Percentiles rank a stretch among this genome's conserved stretches.
Evolutionary conservation across 2,329 filamentous ascomycete genomes (phyloP).

Genomic region (Macrophomina phaseolina): DNA sequence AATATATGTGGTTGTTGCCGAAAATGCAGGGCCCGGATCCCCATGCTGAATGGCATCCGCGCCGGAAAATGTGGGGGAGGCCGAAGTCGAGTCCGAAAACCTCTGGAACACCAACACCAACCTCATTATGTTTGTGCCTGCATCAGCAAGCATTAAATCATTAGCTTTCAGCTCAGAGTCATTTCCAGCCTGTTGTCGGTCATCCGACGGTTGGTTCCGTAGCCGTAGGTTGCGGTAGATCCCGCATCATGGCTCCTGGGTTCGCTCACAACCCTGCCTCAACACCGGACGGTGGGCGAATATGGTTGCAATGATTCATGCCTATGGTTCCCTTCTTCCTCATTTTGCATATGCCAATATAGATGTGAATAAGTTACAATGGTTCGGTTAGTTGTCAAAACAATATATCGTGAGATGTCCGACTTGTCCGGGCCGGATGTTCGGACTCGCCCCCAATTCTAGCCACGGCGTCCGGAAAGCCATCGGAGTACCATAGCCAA

Average conservation of each 20-base stretch:
- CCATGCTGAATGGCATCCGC: conserved; percentile 22
- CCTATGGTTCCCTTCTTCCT: not conserved
- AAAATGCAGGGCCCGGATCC: conserved; percentile 24
- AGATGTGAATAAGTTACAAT: not conserved
- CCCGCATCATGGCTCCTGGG: not conserved
- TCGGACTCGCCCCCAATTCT: conserved; percentile 2
- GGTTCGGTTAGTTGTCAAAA: not conserved
- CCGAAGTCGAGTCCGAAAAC: conserved; percentile 14
- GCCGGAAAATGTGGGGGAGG: conserved; percentile 22
- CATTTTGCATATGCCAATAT: not conserved
- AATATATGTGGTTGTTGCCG: conserved; percentile 4
- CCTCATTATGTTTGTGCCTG: not conserved
- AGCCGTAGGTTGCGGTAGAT: not conserved
- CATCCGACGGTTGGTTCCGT: not conserved
- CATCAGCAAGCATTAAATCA: not conserved
- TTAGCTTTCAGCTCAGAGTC: not conserved
- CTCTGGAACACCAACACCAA: conserved; percentile 9
- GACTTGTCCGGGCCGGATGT: conserved; percentile 4
- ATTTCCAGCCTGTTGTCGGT: not conserved
- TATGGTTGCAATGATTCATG: not conserved
- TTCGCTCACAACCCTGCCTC: not conserved
- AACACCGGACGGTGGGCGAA: not conserved
- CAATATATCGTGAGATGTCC: not conserved
- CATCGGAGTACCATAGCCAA: not conserved
- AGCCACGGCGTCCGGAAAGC: not conserved